Evolutionary conservation across 495 filamentous ascomycete species (phyloP), one percentile per base, ranked within the genome.

Genomic region (Penicillium soppii): DNA sequence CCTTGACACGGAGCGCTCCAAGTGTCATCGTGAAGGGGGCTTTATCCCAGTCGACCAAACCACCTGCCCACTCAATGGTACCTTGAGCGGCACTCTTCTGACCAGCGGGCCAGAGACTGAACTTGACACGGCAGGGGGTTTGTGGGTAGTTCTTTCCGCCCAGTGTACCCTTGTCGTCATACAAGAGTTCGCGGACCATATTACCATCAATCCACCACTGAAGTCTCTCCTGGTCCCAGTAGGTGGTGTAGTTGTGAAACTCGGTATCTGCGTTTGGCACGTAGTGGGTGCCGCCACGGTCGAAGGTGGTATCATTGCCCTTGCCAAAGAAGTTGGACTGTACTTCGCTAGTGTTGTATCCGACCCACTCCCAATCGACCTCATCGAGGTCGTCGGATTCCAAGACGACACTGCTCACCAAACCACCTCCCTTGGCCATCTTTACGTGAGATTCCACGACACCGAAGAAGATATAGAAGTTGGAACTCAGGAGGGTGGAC

Each of bases 321-420:
- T 96, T 95, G 65, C 89, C 87, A 63, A 92, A 98, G 75, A 91
- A 98, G 73, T 98, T 96, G 64, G 83, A 87, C 70, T 96, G 89
- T 12, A 95, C 87, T 44, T 84, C 67, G 43, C 59, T 77, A 46
- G 74, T 70, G 50, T 80, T 73, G 22, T 66, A 75, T 39, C 80
- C 81, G 42, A 77, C 63, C 76, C 82, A 79, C 59, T 86, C 84
- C 80, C 90, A 90, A 67, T 97, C 94, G 61, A 98, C 90, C 70
- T 98, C 94, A 68, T 98, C 94, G 10, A 96, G 81, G 53, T 85
- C 82, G 67, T 95, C 92, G 8, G 92, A 96, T 67, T 94, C 83
- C 48, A 98, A 71, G 10, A 97, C 89, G 21, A 94, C 76, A 43
- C 85, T 91, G 70, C 86, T 91, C 40, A 98, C 83, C 45, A 96